Evolutionary conservation across 2,329 filamentous ascomycete species (phyloP), one percentile per base, ranked within the genome.

Genomic region (Camillea tinctor): DNA sequence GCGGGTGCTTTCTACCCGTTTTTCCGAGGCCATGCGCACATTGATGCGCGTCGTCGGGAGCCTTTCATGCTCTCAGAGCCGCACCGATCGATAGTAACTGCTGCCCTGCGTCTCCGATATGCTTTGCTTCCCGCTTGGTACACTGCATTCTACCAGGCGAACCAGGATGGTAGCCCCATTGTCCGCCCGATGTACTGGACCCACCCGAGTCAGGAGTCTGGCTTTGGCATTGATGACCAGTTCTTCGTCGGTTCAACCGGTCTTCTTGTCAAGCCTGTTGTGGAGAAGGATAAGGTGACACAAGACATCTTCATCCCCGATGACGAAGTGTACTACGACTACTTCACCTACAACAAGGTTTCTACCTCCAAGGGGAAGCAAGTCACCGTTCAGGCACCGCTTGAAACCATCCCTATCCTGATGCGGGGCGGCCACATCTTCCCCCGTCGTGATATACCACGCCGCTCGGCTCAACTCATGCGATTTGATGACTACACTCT

Each of bases 1-100:
- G 88, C 93, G 36, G 95, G 95, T 63, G 91, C 92, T 58, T 99
- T 96, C 81, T 98, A 98, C 75, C 95, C 95, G 7, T 99, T 98
- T 81, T 96, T 98, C 90, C 91, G 95, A 63, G 95, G 88, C 1
- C 95, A 99, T 73, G 95, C 95, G 6, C 95, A 99, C 75, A 98
- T 98, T 62, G 95, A 99, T 72, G 91, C 95, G 48, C 92, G 95
- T 52, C 90, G 95, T 23, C 90, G 95, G 56, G 95, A 99, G 78
- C 95, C 95, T 2, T 99, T 98, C 73, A 81, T 98, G 60, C 82
- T 88, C 11, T 90, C 91, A 11, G 90, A 95, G 62, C 93, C 93
- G 0, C 93, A 97, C 77, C 91, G 88, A 3, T 83, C 84, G 56
- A 96, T 97, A 73, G 91, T 97, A 70, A 92, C 92, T 0, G 87